These are phyloP conservation scores for Wickerhamomyces alni DNA, from an alignment of 805 yeast genomes.

Conservation along the genomic window DNA sequence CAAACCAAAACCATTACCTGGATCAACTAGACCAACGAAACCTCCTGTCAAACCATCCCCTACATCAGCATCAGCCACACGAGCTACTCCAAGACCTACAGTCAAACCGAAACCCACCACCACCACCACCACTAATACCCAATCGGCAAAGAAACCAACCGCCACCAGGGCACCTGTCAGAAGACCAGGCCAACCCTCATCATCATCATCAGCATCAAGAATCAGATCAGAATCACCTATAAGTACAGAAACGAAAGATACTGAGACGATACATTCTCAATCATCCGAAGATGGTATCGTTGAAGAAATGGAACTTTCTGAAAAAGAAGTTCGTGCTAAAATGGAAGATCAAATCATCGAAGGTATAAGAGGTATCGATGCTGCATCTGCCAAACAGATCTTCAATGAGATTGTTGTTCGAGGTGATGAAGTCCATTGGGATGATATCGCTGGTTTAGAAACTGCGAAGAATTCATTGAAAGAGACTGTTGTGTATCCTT, in stretches of 20 bases:
- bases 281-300: not conserved
- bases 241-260: slow-evolving; percentile 3
- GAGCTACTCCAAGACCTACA: not conserved
- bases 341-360: slow-evolving; percentile 24
- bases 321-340: not conserved
- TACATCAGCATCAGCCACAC: not conserved
- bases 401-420: slow-evolving; percentile 81
- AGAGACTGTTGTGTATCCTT: slow-evolving; percentile 95
- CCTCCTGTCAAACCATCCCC: not conserved
- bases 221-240: slow-evolving; percentile 17
- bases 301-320: not conserved
- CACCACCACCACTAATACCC: not conserved
- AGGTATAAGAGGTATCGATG: slow-evolving; percentile 63
- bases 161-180: not conserved
- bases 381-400: slow-evolving; percentile 72
- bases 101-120: not conserved
- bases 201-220: not conserved
- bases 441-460: slow-evolving; percentile 88
- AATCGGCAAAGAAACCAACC: not conserved
- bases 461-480: slow-evolving; percentile 84
- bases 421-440: slow-evolving; percentile 93
- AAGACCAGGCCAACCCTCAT: not conserved
- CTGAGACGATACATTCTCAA: not conserved
- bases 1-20: not conserved
- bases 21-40: not conserved